Base-by-base conservation (phyloP, 2,329 filamentous ascomycete genomes). In the Tricladium varicosporioides region DNA sequence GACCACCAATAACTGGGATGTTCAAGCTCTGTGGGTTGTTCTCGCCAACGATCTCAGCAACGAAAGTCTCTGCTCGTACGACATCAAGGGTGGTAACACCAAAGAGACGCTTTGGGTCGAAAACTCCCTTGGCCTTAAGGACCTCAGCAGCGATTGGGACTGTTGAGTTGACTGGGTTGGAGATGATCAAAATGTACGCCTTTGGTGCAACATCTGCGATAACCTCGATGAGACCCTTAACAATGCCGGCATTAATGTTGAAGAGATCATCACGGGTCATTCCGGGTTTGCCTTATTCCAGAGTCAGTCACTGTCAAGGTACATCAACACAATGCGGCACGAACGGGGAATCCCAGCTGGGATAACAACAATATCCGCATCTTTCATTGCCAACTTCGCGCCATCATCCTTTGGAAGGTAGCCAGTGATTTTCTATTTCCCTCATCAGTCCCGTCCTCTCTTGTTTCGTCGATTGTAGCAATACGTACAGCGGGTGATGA, bases 261-360 rank as follows among this genome's bases (percentile, higher is more conserved):
- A 99, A 99, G 59, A 99, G 90, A 74, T 97, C 94, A 71, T 99
- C 94, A 80, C 94, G 92, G 76, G 90, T 97, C 94, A 99, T 99
- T 71, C 94, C 94, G 69, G 94, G 94, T 84, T 97, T 97, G 79
- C 93, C 93, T 97, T 64, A 58, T 67, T 63, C 19, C 63, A 16
- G 13, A 48, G n/a, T 64, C 56, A 60, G 54, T 53, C 53, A 57
- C 46, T 15, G 16, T 54, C 32, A 27, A 15, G 22, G n/a, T 13
- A n/a, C 11, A 59, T 54, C 62, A 43, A 10, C 36, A 18, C 16
- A 32, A 58, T 49, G 16, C 44, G 43, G 32, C 57, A 81, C 89
- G 70, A 82, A 96, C 94, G 92, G 72, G 94, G 94, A 83, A 99
- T 95, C 70, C 94, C 94, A 72, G 94, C 94, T 52, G 94, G 94